Evolutionary conservation across 148 eudicot genomes (phyloP).

Genomic region (Vaccinium macrocarpon): DNA sequence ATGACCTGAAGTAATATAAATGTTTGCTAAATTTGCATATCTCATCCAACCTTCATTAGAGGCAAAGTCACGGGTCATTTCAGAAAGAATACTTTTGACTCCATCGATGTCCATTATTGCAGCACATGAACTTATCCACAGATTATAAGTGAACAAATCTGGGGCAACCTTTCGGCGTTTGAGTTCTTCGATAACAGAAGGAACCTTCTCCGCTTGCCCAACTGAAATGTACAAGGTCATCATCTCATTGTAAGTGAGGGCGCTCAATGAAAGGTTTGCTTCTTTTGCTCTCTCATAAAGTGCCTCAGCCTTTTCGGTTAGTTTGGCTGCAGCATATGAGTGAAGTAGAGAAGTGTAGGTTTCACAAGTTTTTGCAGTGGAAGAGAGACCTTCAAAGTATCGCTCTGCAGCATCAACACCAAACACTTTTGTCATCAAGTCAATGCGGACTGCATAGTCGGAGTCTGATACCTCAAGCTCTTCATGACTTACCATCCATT

Average conservation of each 20-base stretch:
- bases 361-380: constrained; percentile 65
- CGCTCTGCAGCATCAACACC: constrained; percentile 94
- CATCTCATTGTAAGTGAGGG: constrained; percentile 86
- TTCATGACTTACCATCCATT: constrained; percentile 82
- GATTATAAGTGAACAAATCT: constrained; percentile 82
- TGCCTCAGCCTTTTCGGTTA: constrained; percentile 64
- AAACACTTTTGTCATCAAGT: constrained; percentile 85
- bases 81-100: constrained; percentile 58
- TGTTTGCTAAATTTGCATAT: constrained; percentile 57
- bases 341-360: constrained; percentile 92
- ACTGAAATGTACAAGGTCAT: constrained; percentile 92
- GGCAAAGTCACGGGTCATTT: constrained; percentile 53
- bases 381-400: constrained; percentile 75
- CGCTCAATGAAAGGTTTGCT: constrained; percentile 55
- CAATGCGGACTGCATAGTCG: constrained; percentile 81
- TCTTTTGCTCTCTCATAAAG: constrained; percentile 65
- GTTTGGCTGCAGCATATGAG: constrained; percentile 67
- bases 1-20: constrained; percentile 55
- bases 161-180: constrained; percentile 60
- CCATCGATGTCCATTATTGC: constrained; percentile 62
- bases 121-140: constrained; percentile 93
- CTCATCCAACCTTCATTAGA: constrained; percentile 63
- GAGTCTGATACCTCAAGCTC: constrained; percentile 65
- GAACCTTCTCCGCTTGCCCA: constrained; percentile 84
- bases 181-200: constrained; percentile 64